Evolutionary conservation across 129 eudicot genomes (phyloP), one percentile per base, ranked within the genome.

Genomic region (Logfia minima): DNA sequence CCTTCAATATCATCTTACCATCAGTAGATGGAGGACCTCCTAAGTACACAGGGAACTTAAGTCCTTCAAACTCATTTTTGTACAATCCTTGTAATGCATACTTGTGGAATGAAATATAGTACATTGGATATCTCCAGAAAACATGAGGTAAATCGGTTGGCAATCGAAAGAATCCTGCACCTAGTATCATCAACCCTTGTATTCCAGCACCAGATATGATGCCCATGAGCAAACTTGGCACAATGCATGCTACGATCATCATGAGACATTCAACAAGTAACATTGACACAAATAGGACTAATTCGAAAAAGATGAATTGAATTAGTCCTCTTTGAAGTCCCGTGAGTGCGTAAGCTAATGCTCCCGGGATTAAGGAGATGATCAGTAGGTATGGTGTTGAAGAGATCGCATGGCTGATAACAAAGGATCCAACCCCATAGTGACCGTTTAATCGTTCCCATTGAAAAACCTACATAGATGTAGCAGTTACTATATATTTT

Each of bases 211-310:
- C 84, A 2, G 80, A n/a, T 32, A 88, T 82, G 56, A 91, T 84
- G 3, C 97, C 97, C 90, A 87, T 83, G 56, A 92, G 76, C 68
- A 87, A 87, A 74, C 87, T 86, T 16, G 97, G 92, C 18, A 88
- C 87, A 3, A 92, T 24, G 51, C 89, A 79, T 4, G 97, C 97
- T 8, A 92, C 86, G 6, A 85, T 84, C 92, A 89, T 85, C 95
- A 89, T 87, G 18, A 83, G 85, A 68, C 96, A 82, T 83, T 92
- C 97, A 8, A 92, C 92, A 13, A 92, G 39, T 69, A 83, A 75
- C 84, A 87, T 75, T 39, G 85, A 71, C 5, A 66, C 61, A 35
- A 87, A 86, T 8, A 92, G 88, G 59, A 82, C 66, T 8, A 82
- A 63, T 5, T 71, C 74, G 17, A 88, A 88, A 35, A 81, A 92